Evolutionary conservation across 176 grass and related monocot species (phyloP), one percentile per base, ranked within the genome.

Genomic region (Stipa capillata): DNA sequence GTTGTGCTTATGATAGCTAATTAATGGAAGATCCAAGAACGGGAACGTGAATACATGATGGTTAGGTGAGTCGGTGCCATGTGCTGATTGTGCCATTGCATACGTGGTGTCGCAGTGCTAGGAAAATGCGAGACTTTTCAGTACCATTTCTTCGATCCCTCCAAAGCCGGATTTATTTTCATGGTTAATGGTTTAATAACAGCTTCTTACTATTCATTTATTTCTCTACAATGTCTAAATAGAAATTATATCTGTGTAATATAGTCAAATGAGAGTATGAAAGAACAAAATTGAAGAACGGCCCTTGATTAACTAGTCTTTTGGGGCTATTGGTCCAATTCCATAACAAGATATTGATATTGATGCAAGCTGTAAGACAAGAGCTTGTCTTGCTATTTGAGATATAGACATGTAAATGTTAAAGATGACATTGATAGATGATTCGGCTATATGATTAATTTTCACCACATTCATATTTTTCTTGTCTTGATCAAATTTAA

Each of bases 1-100:
- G 21, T 3, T 49, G 9, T 28, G 6, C 0, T 31, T 32, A 32
- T 53, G 28, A 13, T 57, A 29, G 28, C 54, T 31, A 58, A 10
- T 24, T 13, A 35, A 18, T 63, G 15, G 4, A 59, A n/a, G 4
- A 27, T 40, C 12, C 13, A 32, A 20, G 7, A 29, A 31, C 35
- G 6, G 37, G 5, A 45, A 45, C 24, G 39, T 44, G 73, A 23
- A 9, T 21, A 16, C 41, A 35, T 49, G 18, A 23, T 70, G 27
- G 7, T 81, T 81, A 16, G 52, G 79, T 71, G 65, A 81, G 37
- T 59, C 13, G 65, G 65, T 44, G 65, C 39, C 65, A 81, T 71
- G 63, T 80, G 77, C 35, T 80, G 8, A 25, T 78, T 36, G 7
- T 17, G n/a, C n/a, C 21, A 17, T 66, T 79, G 15, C 29, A 58